Evolutionary conservation across 306 rosid genomes (phyloP).

Genomic region (Psophocarpus tetragonolobus): DNA sequence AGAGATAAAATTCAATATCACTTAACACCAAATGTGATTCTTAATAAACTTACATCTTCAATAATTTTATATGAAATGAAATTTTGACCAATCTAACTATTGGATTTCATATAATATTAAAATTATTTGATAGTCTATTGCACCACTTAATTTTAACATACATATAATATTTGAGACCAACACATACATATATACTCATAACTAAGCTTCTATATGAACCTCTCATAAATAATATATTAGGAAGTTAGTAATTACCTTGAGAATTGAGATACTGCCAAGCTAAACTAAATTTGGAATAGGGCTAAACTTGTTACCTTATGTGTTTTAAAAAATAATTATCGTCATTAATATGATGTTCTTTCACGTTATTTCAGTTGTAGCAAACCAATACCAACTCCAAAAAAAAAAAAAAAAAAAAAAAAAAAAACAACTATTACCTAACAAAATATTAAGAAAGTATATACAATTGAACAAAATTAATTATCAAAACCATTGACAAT

Average conservation of each 20-base stretch:
- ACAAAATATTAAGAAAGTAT: slow-evolving; percentile 44
- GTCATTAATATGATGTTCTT: slow-evolving; percentile 14
- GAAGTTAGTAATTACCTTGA: not conserved
- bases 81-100: too few relatives aligned
- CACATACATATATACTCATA: too few relatives aligned
- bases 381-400: slow-evolving; percentile 23
- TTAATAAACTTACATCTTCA: too few relatives aligned
- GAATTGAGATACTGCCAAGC: not conserved
- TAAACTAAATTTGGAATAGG: not conserved
- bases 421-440: slow-evolving; percentile 2
- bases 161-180: not conserved
- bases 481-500: slow-evolving; percentile 48
- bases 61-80: too few relatives aligned
- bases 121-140: too few relatives aligned
- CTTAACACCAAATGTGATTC: too few relatives aligned
- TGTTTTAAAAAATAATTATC: not conserved
- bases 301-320: not conserved
- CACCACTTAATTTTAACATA: too few relatives aligned
- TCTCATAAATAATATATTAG: not conserved
- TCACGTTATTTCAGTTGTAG: slow-evolving; percentile 22
- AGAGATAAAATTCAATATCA: too few relatives aligned
- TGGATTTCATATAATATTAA: too few relatives aligned
- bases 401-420: slow-evolving; percentile 32
- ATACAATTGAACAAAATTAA: slow-evolving; percentile 60
- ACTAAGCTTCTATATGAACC: not conserved